Evolutionary conservation across 352 stramenopile genomes (phyloP), one percentile per base, ranked within the genome.

Genomic region (Blastocystis sp.): DNA sequence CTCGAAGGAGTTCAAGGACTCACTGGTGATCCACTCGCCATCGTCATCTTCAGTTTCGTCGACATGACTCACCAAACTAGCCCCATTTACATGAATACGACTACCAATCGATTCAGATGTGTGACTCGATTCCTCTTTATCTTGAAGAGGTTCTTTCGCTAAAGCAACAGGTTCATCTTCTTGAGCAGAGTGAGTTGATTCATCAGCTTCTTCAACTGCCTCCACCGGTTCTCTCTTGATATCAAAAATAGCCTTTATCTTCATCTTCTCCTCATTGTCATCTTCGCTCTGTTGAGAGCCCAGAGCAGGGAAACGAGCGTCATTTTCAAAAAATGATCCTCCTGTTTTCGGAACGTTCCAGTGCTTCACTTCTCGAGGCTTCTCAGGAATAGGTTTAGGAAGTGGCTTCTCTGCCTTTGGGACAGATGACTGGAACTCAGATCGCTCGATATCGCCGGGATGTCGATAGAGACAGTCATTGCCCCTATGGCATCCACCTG

Each of bases 391-490:
- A 20, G 26, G 2, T 7, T 26, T 26, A 16, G 53, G 24, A 3
- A 34, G 55, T 41, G 13, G 59, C 73, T 34, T 26, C 26, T 85
- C 68, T n/a, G 53, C 5, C 50, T 64, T 69, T 1, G 53, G 16
- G 4, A 50, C 43, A 20, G 50, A 37, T 11, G 59, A 4, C 20
- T 54, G 3, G n/a, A 53, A 37, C 41, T 68, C 47, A 16, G 30
- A 20, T n/a, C 47, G 47, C 11, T 85, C 73, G 26, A 69, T n/a
- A 85, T 85, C 73, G 1, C 73, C 73, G 0, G 39, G 20, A 47
- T 85, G 73, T 26, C 78, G 63, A 43, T 68, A 79, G 34, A 68
- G 59, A 43, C 78, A 89, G 34, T 76, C 30, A 16, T 54, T 8
- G 20, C 78, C 78, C n/a, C 66, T 76, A 16, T n/a, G 39, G 76